Evolutionary conservation across 106 monocot species (phyloP), one percentile per base, ranked within the genome.

Genomic region (Ottelia alismoides): DNA sequence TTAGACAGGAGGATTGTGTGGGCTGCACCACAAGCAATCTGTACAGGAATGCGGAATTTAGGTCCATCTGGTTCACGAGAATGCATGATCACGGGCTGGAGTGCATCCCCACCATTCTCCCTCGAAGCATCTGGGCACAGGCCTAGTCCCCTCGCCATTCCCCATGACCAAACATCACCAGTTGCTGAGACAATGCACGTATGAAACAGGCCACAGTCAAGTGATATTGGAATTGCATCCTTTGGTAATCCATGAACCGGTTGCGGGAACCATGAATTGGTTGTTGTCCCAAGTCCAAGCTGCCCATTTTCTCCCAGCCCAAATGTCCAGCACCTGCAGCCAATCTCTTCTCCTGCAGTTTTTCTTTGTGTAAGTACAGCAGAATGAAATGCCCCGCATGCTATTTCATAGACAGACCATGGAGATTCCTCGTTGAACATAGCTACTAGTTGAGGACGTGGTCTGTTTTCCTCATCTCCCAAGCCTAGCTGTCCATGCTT

Each of bases 161-260:
- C 88, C 88, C 88, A 89, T 22, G 76, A 79, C 88, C 88, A 89
- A 3, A 83, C 76, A 11, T 79, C 76, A 23, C 88, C 88, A 44
- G 66, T 52, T 11, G 56, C 64, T 19, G 83, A 89, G 10, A 89
- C 75, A 32, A 83, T 79, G 7, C 72, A 59, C 2, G 83, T 89
- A 63, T 89, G 88, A 25, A 89, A 89, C 68, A 89, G 56, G 0
- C 88, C 88, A 52, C 88, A 89, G 67, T 83, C 88, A 7, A 83
- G 50, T 43, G 83, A 83, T 30, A 83, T 76, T 28, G 83, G 62
- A 30, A 83, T 64, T 10, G 67, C 60, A 46, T 83, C 76, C 0
- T 26, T 27, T 19, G 83, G 82, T 47, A 79, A 59, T 5, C 56
- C 70, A 25, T 58, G 31, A 14, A 89, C 77, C 1, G 76, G 56